These are phyloP conservation scores for Emericellopsis atlantica DNA, from an alignment of 2,329 filamentous ascomycete genomes.

Conservation along the genomic window DNA sequence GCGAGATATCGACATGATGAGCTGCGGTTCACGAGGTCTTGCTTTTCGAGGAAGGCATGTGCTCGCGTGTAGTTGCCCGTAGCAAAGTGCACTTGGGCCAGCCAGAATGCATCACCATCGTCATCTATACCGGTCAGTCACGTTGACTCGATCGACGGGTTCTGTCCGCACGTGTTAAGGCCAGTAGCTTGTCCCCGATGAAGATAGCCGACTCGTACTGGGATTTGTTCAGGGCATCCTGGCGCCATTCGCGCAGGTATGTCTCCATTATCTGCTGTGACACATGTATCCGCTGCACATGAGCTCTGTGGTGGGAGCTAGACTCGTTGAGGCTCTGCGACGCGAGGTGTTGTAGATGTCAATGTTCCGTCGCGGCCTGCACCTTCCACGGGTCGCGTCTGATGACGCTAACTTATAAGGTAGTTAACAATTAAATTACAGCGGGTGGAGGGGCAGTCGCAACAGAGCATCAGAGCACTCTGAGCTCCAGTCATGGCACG, in stretches of 20 bases:
- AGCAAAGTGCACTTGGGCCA: conserved; percentile 95
- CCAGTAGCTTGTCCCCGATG: conserved; percentile 91
- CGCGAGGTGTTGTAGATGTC: too few relatives aligned
- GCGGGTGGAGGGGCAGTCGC: neutral
- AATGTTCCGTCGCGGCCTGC: too few relatives aligned
- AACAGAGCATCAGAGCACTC: neutral
- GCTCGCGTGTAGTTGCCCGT: conserved; percentile 92
- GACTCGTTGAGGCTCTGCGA: too few relatives aligned
- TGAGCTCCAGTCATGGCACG: too few relatives aligned
- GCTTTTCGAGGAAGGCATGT: conserved; percentile 70
- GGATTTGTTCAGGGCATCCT: conserved; percentile 89
- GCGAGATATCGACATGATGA: conserved; percentile 86
- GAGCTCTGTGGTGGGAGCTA: too few relatives aligned
- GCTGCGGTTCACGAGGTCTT: conserved; percentile 70
- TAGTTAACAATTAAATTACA: neutral
- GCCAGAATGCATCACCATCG: conserved; percentile 90
- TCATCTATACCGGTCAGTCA: conserved; percentile 45
- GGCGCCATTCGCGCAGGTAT: conserved; percentile 86
- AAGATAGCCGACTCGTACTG: conserved; percentile 96
- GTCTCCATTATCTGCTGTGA: conserved; percentile 56
- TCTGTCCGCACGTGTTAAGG: conserved; percentile 60
- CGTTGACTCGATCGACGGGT: neutral
- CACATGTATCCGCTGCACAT: too few relatives aligned
- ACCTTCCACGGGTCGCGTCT: too few relatives aligned
- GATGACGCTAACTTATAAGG: too few relatives aligned